These are phyloP conservation scores for Omphalotus guepiniiformis DNA, from an alignment of 768 basidiomycete species.

Conservation along the genomic window DNA sequence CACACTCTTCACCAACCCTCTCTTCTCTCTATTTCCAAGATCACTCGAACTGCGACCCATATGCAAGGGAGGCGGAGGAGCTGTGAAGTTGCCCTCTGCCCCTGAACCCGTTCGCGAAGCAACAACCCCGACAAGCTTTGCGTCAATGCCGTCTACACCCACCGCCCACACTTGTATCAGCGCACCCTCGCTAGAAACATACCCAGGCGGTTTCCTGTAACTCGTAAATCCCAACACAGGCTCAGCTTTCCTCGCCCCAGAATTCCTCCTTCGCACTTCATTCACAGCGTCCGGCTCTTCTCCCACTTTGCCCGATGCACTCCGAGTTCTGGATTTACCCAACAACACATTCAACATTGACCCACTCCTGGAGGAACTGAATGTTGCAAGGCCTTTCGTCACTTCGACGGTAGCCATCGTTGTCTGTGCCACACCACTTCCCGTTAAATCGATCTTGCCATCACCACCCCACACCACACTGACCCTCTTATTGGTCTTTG, in stretches of 20 bases:
- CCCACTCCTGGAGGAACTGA: constrained; percentile 5
- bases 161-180: constrained; percentile 91
- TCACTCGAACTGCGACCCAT: not conserved
- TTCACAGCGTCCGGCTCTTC: not conserved
- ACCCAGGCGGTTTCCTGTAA: constrained; percentile 67
- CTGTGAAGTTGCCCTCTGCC: not conserved
- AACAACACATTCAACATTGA: not conserved
- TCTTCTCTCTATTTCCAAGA: too few species aligned
- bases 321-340: not conserved
- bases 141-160: constrained; percentile 73
- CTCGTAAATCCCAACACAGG: constrained; percentile 56
- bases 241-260: constrained; percentile 25
- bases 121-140: constrained; percentile 52
- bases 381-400: constrained; percentile 51
- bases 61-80: too few species aligned
- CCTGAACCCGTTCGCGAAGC: constrained; percentile 3
- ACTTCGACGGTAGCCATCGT: constrained; percentile 89
- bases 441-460: constrained; percentile 67
- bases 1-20: constrained; percentile 5
- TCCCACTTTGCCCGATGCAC: not conserved
- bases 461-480: constrained; percentile 26
- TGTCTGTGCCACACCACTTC: constrained; percentile 74
- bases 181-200: constrained; percentile 64
- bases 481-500: constrained; percentile 16
- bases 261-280: constrained; percentile 3